A percentile compares a stretch with the other conserved stretches of the same genome.
Conservation (phyloP, 305 asterid genomes). For the Caryopteris hybrid region DNA sequence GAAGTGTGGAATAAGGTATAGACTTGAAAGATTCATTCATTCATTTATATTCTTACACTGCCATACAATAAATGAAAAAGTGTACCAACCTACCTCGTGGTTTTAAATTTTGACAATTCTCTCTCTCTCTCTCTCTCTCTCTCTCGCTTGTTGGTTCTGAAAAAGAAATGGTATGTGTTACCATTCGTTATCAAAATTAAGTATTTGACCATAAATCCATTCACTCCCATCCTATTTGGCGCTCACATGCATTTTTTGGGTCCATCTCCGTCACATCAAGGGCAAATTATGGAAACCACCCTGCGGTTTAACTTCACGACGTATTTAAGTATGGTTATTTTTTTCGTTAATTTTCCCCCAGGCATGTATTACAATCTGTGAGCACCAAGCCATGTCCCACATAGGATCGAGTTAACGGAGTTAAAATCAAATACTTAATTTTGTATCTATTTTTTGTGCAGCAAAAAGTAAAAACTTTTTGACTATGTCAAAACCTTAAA, state of each 20-base stretch:
- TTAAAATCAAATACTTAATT: not conserved
- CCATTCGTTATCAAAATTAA: not conserved
- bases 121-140: not conserved
- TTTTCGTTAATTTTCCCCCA: not conserved
- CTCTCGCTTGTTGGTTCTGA: no score
- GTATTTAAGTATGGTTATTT: not conserved
- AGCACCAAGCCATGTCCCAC: not conserved
- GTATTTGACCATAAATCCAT: not conserved
- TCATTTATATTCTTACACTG: not conserved
- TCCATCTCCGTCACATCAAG: not conserved
- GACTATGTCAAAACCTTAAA: not conserved
- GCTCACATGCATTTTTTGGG: not conserved
- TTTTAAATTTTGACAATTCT: not conserved
- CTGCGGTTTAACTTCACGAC: not conserved
- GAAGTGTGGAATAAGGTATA: slow-evolving; percentile 97
- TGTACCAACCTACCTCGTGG: not conserved
- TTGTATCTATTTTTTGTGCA: not conserved
- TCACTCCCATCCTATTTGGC: not conserved
- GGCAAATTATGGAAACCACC: not conserved
- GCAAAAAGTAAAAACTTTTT: not conserved
- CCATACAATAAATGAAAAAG: not conserved
- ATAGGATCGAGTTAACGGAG: not conserved
- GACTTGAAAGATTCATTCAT: not conserved
- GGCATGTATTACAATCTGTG: not conserved
- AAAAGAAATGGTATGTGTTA: not conserved